A percentile compares a stretch with the other conserved stretches of the same genome.
Conservation (phyloP, 148 eudicot species). For the Cornus controversa region DNA sequence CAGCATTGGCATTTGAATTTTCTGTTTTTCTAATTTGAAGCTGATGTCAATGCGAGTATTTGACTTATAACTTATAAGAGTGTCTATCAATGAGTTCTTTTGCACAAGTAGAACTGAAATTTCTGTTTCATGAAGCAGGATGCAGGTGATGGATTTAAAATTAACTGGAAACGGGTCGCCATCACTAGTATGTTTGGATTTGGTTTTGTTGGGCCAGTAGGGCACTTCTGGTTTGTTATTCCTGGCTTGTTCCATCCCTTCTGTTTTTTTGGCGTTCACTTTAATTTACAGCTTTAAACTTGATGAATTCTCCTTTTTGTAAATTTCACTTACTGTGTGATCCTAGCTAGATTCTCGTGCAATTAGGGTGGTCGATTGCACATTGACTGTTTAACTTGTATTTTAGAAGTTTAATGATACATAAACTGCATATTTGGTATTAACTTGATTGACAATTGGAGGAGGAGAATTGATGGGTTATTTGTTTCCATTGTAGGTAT, state of each 20-base stretch:
- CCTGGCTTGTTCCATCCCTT: neutral
- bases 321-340: neutral
- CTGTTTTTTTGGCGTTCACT: neutral
- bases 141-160: conserved; percentile 21
- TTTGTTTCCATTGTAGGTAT: conserved; percentile 18
- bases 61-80: neutral
- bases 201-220: conserved; percentile 47
- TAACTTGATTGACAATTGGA: neutral
- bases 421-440: no score
- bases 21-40: neutral
- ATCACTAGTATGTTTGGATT: conserved; percentile 45
- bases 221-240: conserved; percentile 47
- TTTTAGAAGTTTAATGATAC: no score
- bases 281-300: neutral
- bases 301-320: neutral
- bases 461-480: neutral
- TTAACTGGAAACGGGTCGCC: conserved; percentile 48
- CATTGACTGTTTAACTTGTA: neutral
- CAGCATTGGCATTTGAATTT: neutral
- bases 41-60: neutral
- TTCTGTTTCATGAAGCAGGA: conserved; percentile 22
- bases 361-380: neutral
- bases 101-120: neutral
- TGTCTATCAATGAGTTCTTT: neutral
- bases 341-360: neutral